Evolutionary conservation across 805 yeast genomes (phyloP), one percentile per base, ranked within the genome.

Genomic region (Millerago galiae): DNA sequence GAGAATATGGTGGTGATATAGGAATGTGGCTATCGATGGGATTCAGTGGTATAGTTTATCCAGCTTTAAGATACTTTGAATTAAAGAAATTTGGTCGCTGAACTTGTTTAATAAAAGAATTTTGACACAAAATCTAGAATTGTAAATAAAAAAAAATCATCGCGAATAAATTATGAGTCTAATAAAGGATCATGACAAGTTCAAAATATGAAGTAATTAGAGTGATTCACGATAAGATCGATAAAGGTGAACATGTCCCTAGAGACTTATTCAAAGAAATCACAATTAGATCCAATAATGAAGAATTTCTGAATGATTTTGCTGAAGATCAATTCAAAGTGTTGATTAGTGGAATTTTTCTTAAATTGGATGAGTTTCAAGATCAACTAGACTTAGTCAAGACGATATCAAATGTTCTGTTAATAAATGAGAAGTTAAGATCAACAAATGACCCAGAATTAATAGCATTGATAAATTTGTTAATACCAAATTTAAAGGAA

Each of bases 1-100:
- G 95, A 16, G 79, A 71, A 6, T 60, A 61, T 47, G 89, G 85
- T 43, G 95, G 88, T 15, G 96, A 88, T 59, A 59, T 88, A 33
- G 96, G 93, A 18, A 79, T 82, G 75, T 84, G 90, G 79, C 59
- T 87, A 30, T 69, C 83, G 12, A 75, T 83, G 75, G 93, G 79
- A 0, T 77, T 88, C 51, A 67, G 88, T 4, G 83, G 79, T 0
- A 46, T 79, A 2, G 65, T 70, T 0, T 88, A 81, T 58, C 89
- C 95, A 6, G 54, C 67, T 0, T 59, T 76, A n/a, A 68, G 96
- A 49, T 82, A 75, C 54, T 51, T 67, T 34, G 96, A 88, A 58
- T 60, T 84, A 50, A 74, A 70, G 54, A 65, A 60, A 42, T 81
- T 68, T 54, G 79, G 79, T 9, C 66, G 72, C 41, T 71, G 51